Evolutionary conservation across 2,329 filamentous ascomycete species (phyloP), one percentile per base, ranked within the genome.

Genomic region (Venturia oleaginea): DNA sequence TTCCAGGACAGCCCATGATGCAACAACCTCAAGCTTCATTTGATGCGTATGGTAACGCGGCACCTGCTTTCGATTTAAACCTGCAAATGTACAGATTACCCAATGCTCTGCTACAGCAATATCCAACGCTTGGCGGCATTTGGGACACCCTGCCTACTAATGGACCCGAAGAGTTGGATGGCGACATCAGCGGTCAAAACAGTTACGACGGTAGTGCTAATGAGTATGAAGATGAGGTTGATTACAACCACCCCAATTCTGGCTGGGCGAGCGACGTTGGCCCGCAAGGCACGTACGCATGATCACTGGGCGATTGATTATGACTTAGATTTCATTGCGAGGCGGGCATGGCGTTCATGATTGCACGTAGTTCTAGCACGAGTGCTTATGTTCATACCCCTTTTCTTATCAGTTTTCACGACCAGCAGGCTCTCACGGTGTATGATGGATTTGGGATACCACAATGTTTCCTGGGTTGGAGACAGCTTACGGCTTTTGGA

Each of bases 101-200:
- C 1, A 90, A 90, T 4, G 93, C 93, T 1, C 79, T 99, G 61
- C 79, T 97, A 46, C 89, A 90, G 22, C 94, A 97, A 72, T 97
- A 97, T 75, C 94, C 94, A 15, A 92, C 91, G 4, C 79, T 99
- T n/a, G 92, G 92, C 30, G 89, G 87, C 63, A 84, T 97, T 73
- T 97, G 93, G 92, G 83, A 84, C 22, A 84, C 87, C 63, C 83
- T 95, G 72, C 84, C 87, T 51, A 83, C 88, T n/a, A 80, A 80
- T 4, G 77, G 75, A 32, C 71, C 82, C 7, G 85, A 86, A 22
- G 81, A 87, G 65, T 78, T 81, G 40, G 76, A 78, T 2, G 79
- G 78, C 62, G 90, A 91, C 67, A 76, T 89, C n/a, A 90, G 87
- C 70, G 89, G 89, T 0, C 83, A 88, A 62, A 91, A 89, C 68